Evolutionary conservation across 306 rosid genomes (phyloP).

Genomic region (Sicyos baderoa): DNA sequence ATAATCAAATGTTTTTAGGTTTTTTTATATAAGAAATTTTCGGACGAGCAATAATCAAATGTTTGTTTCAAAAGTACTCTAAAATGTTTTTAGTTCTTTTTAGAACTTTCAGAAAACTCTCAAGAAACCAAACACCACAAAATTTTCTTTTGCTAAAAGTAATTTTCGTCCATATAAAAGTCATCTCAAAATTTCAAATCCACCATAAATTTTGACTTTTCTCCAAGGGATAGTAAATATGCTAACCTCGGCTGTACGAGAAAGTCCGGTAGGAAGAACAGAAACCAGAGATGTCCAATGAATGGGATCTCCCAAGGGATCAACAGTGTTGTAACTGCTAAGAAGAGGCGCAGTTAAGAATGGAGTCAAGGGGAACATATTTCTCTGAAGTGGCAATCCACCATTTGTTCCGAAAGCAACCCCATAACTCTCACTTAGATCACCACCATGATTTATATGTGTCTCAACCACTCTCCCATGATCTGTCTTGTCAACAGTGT

Average conservation of each 20-base stretch:
- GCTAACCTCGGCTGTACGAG: conserved; percentile 79
- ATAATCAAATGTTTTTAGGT: not conserved
- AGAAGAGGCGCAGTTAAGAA: conserved; percentile 79
- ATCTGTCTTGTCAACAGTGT: conserved; percentile 55
- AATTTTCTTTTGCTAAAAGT: not conserved
- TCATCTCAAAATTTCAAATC: too few relatives aligned
- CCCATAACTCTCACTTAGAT: conserved; percentile 36
- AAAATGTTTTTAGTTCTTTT: too few relatives aligned
- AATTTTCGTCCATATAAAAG: too few relatives aligned
- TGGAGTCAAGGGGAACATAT: conserved; percentile 57
- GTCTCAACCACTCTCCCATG: conserved; percentile 75
- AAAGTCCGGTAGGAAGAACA: conserved; percentile 55
- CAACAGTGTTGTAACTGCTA: conserved; percentile 64
- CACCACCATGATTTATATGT: conserved; percentile 46
- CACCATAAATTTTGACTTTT: not conserved
- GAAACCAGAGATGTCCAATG: conserved; percentile 88
- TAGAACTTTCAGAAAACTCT: not conserved
- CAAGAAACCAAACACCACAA: not conserved
- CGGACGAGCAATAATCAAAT: too few relatives aligned
- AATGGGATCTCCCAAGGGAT: conserved; percentile 75
- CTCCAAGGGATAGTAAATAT: not conserved
- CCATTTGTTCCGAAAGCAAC: conserved; percentile 62
- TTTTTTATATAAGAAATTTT: too few relatives aligned
- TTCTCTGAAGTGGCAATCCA: conserved; percentile 74
- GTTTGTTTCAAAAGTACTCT: too few relatives aligned